A percentile compares a stretch with the other conserved stretches of the same genome.
phyloP scores from a whole-genome alignment of 192 early-diverging fungal species.

The Phycomyces nitens region DNA sequence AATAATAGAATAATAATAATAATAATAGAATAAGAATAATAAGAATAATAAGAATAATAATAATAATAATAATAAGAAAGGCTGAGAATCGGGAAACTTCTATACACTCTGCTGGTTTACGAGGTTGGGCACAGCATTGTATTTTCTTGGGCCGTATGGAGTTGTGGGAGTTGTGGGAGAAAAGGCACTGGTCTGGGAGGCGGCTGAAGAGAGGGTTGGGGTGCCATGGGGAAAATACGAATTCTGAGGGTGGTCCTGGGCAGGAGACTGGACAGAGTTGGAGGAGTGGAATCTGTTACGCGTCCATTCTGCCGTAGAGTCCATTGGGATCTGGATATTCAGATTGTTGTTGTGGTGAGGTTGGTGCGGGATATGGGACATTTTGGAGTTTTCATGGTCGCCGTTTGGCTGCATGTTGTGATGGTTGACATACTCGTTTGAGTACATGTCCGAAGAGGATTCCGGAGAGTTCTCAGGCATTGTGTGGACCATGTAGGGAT shows the following conservation, averaged over 20 bases:
- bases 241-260: background rate
- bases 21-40: background rate
- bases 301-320: conserved; percentile 8
- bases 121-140: conserved; percentile 4
- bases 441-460: conserved; percentile 29
- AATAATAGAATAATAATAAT: too few relatives aligned
- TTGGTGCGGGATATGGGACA: conserved; percentile 8
- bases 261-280: conserved; percentile 4
- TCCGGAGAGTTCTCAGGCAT: conserved; percentile 20
- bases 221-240: conserved; percentile 9
- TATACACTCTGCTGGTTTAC: conserved; percentile 2
- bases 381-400: conserved; percentile 10
- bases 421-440: conserved; percentile 23
- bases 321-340: conserved; percentile 15
- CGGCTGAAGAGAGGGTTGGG: background rate
- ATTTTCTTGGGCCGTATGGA: conserved; percentile 5
- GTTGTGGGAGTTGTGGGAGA: background rate
- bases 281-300: conserved; percentile 5
- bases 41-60: background rate
- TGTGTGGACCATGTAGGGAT: conserved; percentile 34
- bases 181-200: background rate
- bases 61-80: background rate
- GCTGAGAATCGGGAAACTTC: background rate
- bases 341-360: background rate
- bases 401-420: background rate